A percentile compares a stretch with the other conserved stretches of the same genome.
Conservation (phyloP, 257 asterid genomes). For the Verbascum thapsus region DNA sequence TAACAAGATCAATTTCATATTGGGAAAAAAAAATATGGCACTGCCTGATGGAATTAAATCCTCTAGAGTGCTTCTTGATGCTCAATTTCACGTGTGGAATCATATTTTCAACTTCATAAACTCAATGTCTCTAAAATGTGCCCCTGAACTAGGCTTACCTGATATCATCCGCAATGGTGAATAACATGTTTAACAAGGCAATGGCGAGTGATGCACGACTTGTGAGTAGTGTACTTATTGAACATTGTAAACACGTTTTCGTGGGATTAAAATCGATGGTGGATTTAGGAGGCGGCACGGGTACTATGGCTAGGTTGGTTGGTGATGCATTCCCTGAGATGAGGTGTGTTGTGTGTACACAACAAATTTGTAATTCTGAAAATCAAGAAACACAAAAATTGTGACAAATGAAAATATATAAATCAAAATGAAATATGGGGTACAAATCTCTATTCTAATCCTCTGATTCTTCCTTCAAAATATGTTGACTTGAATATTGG, state of each 20-base stretch:
- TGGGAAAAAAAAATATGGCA: constrained; percentile 9
- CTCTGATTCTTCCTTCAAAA: no score
- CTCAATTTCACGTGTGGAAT: constrained; percentile 17
- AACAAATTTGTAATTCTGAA: no score
- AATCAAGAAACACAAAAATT: no score
- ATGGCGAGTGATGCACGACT: not conserved
- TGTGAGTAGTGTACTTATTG: not conserved
- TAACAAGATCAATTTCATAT: no score
- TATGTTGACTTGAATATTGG: no score
- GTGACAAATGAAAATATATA: no score
- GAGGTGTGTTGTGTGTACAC: not conserved
- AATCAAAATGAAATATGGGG: no score
- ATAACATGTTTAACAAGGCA: not conserved
- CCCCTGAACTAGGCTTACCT: not conserved
- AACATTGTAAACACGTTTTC: not conserved
- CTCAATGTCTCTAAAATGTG: constrained; percentile 15
- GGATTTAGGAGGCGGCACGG: constrained; percentile 10
- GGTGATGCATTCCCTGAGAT: not conserved
- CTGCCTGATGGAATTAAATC: not conserved
- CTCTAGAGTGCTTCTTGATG: constrained; percentile 9
- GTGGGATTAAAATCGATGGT: not conserved
- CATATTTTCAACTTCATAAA: constrained; percentile 17
- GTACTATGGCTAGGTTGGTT: not conserved
- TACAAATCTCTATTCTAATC: no score
- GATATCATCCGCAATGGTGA: constrained; percentile 6